These are phyloP conservation scores for Colletotrichum nymphaeae DNA, from an alignment of 2,329 filamentous ascomycete genomes.

Conservation along the genomic window DNA sequence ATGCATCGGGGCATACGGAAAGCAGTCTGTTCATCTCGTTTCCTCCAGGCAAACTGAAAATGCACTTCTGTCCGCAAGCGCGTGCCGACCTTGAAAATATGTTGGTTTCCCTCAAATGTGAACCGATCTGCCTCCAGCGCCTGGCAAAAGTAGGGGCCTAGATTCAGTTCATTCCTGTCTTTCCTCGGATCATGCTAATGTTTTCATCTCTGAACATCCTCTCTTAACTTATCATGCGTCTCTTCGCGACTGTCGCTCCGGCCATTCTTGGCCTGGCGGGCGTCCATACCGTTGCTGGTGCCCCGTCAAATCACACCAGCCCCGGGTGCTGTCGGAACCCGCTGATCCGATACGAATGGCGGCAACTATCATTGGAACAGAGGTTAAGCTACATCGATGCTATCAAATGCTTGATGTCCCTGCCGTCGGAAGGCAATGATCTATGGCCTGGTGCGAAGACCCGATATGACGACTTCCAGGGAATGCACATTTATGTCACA, in stretches of 20 bases:
- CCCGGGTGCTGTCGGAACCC: not conserved
- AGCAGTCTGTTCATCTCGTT: not conserved
- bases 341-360: not conserved
- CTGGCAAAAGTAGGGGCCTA: not conserved
- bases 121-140: not conserved
- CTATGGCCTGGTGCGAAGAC: constrained; percentile 35
- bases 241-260: not conserved
- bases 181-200: not conserved
- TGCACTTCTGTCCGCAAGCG: too few relatives aligned
- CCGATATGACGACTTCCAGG: constrained; percentile 41
- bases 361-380: constrained; percentile 17
- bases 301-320: not conserved
- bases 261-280: not conserved
- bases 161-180: not conserved
- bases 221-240: not conserved
- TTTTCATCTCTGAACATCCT: not conserved
- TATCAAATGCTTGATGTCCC: constrained; percentile 24
- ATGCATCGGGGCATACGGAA: not conserved
- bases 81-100: not conserved
- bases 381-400: constrained; percentile 23
- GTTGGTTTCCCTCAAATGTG: not conserved
- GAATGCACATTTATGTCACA: constrained; percentile 40
- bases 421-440: constrained; percentile 6
- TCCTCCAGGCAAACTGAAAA: not conserved
- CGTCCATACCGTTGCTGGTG: not conserved